Conservation (phyloP, 306 rosid species). For the cucumber (Cucumis sativus) region DNA sequence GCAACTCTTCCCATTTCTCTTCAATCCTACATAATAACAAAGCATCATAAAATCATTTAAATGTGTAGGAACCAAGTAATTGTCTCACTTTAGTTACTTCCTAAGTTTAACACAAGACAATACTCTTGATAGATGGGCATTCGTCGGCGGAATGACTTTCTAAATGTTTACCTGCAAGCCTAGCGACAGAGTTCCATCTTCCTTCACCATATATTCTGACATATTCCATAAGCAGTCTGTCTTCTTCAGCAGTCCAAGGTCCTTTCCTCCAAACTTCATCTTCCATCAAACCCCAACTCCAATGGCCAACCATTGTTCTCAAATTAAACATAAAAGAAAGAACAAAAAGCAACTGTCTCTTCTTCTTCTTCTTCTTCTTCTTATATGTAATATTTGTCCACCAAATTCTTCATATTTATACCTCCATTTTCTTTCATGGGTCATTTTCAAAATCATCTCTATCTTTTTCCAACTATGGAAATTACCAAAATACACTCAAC, state of each 20-base stretch:
- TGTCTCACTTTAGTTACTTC: too few species aligned
- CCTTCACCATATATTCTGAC: slow-evolving; percentile 84
- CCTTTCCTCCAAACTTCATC: slow-evolving; percentile 90
- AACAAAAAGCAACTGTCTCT: background rate
- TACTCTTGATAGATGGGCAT: too few species aligned
- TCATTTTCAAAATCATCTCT: slow-evolving; percentile 47
- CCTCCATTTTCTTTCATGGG: slow-evolving; percentile 24
- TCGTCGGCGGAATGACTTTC: too few species aligned
- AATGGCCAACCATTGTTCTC: slow-evolving; percentile 34
- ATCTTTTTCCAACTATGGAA: slow-evolving; percentile 17
- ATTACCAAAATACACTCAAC: slow-evolving; percentile 11
- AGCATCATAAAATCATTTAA: background rate
- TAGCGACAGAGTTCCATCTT: slow-evolving; percentile 89
- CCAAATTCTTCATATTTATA: slow-evolving; percentile 53
- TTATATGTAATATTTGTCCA: slow-evolving; percentile 4
- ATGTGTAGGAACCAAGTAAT: background rate
- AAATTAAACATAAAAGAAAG: slow-evolving; percentile 8
- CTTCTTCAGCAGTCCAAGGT: slow-evolving; percentile 97
- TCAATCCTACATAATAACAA: slow-evolving; percentile 37
- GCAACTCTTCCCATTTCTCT: slow-evolving; percentile 90
- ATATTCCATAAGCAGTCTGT: slow-evolving; percentile 70
- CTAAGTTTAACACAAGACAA: too few species aligned
- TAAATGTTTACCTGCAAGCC: slow-evolving; percentile 51
- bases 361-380: background rate
- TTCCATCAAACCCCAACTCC: slow-evolving; percentile 55